phyloP scores from a whole-genome alignment of 495 filamentous ascomycete species.

The Tuber brumale region DNA sequence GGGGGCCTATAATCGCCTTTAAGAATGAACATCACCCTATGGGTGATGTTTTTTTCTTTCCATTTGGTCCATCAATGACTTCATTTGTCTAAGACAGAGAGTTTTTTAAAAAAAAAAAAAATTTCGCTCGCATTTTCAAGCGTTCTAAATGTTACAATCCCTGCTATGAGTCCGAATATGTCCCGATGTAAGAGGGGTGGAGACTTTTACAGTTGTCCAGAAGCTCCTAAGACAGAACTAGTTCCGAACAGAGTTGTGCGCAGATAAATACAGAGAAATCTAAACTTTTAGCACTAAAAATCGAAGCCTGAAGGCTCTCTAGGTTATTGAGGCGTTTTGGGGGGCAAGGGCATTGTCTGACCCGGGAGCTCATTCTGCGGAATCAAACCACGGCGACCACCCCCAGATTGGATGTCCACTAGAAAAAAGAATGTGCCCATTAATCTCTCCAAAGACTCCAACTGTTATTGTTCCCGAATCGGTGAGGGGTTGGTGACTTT shows the following conservation, averaged over 20 bases:
- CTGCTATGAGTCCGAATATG: background rate
- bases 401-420: background rate
- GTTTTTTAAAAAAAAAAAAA: too few relatives aligned
- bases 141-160: too few relatives aligned
- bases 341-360: background rate
- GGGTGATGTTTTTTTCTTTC: too few relatives aligned
- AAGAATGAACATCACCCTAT: too few relatives aligned
- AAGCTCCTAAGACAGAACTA: background rate
- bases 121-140: too few relatives aligned
- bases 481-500: background rate
- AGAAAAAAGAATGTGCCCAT: background rate
- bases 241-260: background rate
- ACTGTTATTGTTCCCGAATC: background rate
- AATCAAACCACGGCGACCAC: background rate
- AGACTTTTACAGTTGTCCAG: background rate
- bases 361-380: background rate
- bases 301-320: background rate
- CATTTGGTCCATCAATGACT: too few relatives aligned
- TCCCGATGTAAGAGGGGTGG: background rate
- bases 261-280: background rate
- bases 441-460: background rate
- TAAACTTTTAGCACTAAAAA: background rate
- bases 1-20: too few relatives aligned
- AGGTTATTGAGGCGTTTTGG: too few relatives aligned
- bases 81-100: too few relatives aligned